These are phyloP conservation scores for Aspergillus campestris DNA, from an alignment of 495 filamentous ascomycete genomes.

Conservation along the genomic window DNA sequence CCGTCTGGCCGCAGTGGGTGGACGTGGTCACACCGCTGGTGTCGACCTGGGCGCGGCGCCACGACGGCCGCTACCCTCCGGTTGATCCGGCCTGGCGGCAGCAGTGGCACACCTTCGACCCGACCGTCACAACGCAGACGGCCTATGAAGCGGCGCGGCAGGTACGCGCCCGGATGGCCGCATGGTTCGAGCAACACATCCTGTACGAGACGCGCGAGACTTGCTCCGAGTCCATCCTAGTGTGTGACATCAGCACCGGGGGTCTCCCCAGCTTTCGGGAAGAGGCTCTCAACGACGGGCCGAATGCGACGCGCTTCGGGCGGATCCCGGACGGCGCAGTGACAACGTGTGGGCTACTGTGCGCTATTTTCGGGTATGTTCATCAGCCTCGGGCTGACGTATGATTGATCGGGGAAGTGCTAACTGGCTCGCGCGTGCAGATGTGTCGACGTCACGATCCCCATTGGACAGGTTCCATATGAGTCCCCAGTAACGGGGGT, in stretches of 20 bases:
- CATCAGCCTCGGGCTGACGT: not conserved
- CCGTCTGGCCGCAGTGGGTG: not conserved
- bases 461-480: constrained; percentile 36
- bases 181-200: constrained; percentile 1
- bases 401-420: too few relatives aligned
- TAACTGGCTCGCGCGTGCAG: not conserved
- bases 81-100: constrained; percentile 4
- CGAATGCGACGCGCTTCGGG: constrained; percentile 1
- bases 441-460: constrained; percentile 30
- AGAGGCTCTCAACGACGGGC: not conserved
- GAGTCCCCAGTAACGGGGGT: constrained; percentile 23
- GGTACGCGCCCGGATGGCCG: not conserved
- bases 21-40: not conserved
- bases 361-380: constrained; percentile 1
- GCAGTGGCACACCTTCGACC: constrained; percentile 1
- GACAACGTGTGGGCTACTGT: not conserved
- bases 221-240: not conserved
- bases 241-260: not conserved
- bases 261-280: constrained; percentile 1
- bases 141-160: not conserved
- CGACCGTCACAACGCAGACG: not conserved
- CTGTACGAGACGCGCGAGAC: not conserved
- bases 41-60: not conserved
- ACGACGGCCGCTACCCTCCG: constrained; percentile 1
- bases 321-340: not conserved